These are phyloP conservation scores for Mercurialis annua DNA, from an alignment of 345 rosid species.

Conservation along the genomic window DNA sequence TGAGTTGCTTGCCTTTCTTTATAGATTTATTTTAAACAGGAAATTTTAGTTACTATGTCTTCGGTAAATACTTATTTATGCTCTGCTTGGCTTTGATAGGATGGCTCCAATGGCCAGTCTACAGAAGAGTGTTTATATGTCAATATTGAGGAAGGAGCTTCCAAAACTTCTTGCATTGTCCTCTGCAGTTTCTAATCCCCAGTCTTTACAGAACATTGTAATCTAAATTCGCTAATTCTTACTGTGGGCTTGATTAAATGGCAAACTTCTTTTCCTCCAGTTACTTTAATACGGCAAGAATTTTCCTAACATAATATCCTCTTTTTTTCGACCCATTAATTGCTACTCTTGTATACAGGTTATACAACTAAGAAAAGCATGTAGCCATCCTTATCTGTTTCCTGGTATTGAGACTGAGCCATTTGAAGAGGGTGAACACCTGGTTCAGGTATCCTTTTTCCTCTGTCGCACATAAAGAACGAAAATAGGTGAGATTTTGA, in stretches of 20 bases:
- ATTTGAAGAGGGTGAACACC: constrained; percentile 83
- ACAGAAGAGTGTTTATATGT: constrained; percentile 71
- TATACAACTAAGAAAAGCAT: constrained; percentile 81
- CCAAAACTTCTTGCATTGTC: constrained; percentile 69
- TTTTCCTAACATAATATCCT: constrained; percentile 10
- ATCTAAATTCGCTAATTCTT: constrained; percentile 22
- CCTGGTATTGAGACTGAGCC: constrained; percentile 96
- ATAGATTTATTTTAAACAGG: background rate
- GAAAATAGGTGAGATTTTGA: background rate
- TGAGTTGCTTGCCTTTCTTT: constrained; percentile 27
- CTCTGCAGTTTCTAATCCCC: constrained; percentile 55
- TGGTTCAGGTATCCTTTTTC: constrained; percentile 58
- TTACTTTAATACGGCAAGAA: background rate
- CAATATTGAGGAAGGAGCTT: constrained; percentile 89
- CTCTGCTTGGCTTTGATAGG: constrained; percentile 38
- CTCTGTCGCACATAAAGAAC: constrained; percentile 8
- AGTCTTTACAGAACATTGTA: constrained; percentile 81
- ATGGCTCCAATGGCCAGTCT: constrained; percentile 71
- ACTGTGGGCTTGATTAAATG: background rate
- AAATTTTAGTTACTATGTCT: background rate
- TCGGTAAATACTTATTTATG: background rate
- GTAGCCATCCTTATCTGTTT: constrained; percentile 93
- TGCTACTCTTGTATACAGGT: constrained; percentile 45
- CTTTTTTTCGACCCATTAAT: constrained; percentile 3
- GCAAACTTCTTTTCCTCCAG: constrained; percentile 1